Evolutionary conservation across 768 basidiomycete genomes (phyloP), one percentile per base, ranked within the genome.

Genomic region (Gelatoporia subvermispora): DNA sequence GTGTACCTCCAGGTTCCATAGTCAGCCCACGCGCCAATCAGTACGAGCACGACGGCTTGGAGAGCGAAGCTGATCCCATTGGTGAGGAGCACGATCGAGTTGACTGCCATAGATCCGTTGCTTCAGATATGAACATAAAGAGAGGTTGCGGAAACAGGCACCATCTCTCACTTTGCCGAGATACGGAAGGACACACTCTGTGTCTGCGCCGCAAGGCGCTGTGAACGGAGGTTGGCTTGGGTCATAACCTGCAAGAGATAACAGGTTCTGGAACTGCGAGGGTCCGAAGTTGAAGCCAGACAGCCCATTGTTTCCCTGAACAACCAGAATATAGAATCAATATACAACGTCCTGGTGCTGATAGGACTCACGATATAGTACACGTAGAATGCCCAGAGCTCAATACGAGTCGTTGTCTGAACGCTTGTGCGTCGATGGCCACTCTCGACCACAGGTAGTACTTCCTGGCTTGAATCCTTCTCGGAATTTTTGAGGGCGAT

Each of bases 31-130:
- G 85, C 83, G 3, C 86, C 87, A 23, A 89, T 77, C 11, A 75
- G 56, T 20, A 88, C 64, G 35, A 90, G 66, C 15, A 88, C 58
- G 15, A 74, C 76, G 0, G 85, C 84, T 65, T 90, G 87, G 22
- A 89, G 73, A 0, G 84, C 85, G 58, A 88, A 88, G 51, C 82
- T 84, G 38, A 90, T 80, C 3, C 88, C 87, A 56, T 89, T 89
- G 8, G 85, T 88, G 47, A 88, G 71, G 21, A 88, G 73, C 4
- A 88, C 84, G 52, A 88, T 85, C 2, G 86, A 84, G 57, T 86
- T 89, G 48, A 86, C 84, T 86, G 56, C 16, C 17, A 40, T 9
- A 37, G 28, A 22, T 18, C 41, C n/a, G 20, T 25, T 15, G 36
- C 31, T 17, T 41, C 22, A 10, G 22, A 10, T 3, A 11, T 10